phyloP scores from a whole-genome alignment of 2,329 filamentous ascomycete species.

The Diaporthe citrichinensis region DNA sequence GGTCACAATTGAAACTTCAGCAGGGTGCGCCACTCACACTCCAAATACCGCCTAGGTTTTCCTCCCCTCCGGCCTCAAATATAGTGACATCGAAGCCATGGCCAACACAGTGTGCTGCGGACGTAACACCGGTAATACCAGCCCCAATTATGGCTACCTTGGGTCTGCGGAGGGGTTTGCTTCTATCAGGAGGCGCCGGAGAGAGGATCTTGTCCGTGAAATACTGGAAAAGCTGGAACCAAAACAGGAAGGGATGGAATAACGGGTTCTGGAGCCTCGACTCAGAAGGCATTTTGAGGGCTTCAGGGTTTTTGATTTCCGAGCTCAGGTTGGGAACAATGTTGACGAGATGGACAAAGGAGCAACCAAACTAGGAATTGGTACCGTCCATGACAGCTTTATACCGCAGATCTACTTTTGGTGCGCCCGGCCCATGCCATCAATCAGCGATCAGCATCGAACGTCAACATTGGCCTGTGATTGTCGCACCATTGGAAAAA shows the following conservation, averaged over 20 bases:
- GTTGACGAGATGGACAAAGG: not conserved
- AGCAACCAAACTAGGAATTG: not conserved
- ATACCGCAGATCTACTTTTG: not conserved
- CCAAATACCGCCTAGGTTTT: slow-evolving; percentile 84
- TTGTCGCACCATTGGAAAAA: slow-evolving; percentile 14
- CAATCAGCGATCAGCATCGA: not conserved
- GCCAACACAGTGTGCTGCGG: slow-evolving; percentile 85
- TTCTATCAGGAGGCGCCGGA: slow-evolving; percentile 75
- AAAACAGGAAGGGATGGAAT: slow-evolving; percentile 69
- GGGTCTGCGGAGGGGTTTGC: slow-evolving; percentile 70
- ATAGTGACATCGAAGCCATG: slow-evolving; percentile 87
- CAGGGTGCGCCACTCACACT: slow-evolving; percentile 65
- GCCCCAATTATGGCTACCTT: slow-evolving; percentile 79
- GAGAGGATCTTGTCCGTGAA: slow-evolving; percentile 76
- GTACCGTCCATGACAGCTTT: not conserved
- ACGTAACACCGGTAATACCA: slow-evolving; percentile 81
- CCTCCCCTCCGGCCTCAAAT: slow-evolving; percentile 79
- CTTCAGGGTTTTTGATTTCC: not conserved
- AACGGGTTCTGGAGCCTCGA: slow-evolving; percentile 56
- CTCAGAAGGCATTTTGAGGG: slow-evolving; percentile 51
- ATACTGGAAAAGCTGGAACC: slow-evolving; percentile 77
- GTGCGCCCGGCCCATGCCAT: not conserved
- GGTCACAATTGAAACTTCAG: not conserved
- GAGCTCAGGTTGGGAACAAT: not conserved
- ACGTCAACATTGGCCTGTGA: slow-evolving; percentile 20